Base-by-base conservation (phyloP, 371 early-diverging fungal species). In the Apophysomyces ossiformis region DNA sequence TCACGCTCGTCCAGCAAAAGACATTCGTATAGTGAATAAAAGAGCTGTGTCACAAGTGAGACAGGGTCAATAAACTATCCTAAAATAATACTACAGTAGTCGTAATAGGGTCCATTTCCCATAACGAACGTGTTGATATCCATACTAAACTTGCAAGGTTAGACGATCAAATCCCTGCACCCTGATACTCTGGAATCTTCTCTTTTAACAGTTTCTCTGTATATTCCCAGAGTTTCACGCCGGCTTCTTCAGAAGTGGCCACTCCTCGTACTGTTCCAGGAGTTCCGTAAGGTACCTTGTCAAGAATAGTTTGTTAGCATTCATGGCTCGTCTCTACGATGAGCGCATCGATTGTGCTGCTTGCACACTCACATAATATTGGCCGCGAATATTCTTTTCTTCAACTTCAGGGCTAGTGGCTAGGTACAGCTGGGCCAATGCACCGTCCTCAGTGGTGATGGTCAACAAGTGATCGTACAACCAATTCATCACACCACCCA, bases 391-490 rank as follows among this genome's bases (percentile, higher is more conserved):
- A 7, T 78, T 70, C 69, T 78, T 77, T 39, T 68, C 64, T 69
- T 84, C 81, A 1, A 90, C 81, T 37, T 90, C 89, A 8, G 88
- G 87, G 9, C 88, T 84, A 7, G 90, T 79, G 0, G 92, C 90
- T 41, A 87, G 69, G 58, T 87, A 89, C 11, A 92, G 71, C 41
- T 86, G 82, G 0, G 89, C 87, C 58, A 89, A 69, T 1, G 90
- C 85, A 9, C 90, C 92, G 15, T 82, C 76, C 36, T 80, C 74
- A 4, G 76, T 66, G 2, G 74, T 66, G 13, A 81, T 65, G 7
- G 66, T 37, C n/a, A 35, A 12, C n/a, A 39, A 15, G 56, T 5
- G 26, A 13, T 60, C 41, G 50, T n/a, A 66, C 37, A 58, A 3
- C 11, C 41, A 15, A 39, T 36, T 37, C 15, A 38, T 3, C 45